Conservation (phyloP, 768 basidiomycete species). For the Russula sp. region DNA sequence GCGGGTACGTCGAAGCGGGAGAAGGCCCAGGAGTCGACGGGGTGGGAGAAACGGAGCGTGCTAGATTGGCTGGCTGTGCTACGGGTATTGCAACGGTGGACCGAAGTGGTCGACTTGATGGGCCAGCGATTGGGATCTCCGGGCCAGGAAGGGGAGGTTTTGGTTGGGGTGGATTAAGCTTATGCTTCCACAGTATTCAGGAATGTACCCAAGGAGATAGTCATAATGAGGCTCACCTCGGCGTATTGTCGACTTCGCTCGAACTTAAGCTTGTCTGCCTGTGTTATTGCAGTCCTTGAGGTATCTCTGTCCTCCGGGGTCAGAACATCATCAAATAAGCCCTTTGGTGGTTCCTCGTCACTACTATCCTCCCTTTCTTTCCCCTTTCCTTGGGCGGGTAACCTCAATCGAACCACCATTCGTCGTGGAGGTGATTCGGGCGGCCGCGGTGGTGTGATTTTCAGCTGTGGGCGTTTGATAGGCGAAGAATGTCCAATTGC, state of each 20-base stretch:
- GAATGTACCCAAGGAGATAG: neutral
- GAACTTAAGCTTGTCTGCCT: slow-evolving; percentile 59
- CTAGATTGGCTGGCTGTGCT: slow-evolving; percentile 25
- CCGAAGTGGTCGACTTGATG: slow-evolving; percentile 56
- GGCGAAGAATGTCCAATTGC: neutral
- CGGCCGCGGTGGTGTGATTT: slow-evolving; percentile 25
- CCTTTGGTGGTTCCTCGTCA: slow-evolving; percentile 47
- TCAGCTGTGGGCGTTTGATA: slow-evolving; percentile 17
- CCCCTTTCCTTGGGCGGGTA: slow-evolving; percentile 57
- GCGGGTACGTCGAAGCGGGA: slow-evolving; percentile 19
- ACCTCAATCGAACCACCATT: slow-evolving; percentile 44
- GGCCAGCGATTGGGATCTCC: slow-evolving; percentile 41
- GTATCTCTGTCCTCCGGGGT: slow-evolving; percentile 61
- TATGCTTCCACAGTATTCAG: neutral
- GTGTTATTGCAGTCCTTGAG: slow-evolving; percentile 53
- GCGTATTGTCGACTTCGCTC: slow-evolving; percentile 63
- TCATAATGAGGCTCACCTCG: slow-evolving; percentile 48
- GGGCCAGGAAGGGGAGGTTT: slow-evolving; percentile 41
- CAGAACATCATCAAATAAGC: slow-evolving; percentile 83
- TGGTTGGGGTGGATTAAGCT: slow-evolving; percentile 31
- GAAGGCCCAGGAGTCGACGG: slow-evolving; percentile 32
- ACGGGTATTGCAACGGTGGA: slow-evolving; percentile 41
- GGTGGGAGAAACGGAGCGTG: slow-evolving; percentile 29
- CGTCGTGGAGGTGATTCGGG: slow-evolving; percentile 29
- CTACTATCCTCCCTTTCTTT: slow-evolving; percentile 50